Base-by-base conservation (phyloP, 495 filamentous ascomycete species). In the Penicillium arizonense region DNA sequence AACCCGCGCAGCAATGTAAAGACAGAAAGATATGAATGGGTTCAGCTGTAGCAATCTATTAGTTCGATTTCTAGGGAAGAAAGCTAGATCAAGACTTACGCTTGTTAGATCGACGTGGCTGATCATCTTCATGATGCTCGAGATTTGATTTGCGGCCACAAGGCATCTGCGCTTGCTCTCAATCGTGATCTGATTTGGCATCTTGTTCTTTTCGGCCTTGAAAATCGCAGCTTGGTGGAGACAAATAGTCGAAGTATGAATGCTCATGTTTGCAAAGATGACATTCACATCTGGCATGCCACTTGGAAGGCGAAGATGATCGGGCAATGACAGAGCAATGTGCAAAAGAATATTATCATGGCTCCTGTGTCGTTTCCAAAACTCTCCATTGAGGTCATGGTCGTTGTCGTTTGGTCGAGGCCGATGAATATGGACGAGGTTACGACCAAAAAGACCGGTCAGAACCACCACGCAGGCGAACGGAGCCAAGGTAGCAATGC, bases 171-270 rank as follows among this genome's bases (percentile, higher is more conserved):
- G 81, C 63, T 95, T 96, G 63, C 93, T 96, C 62, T 97, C 92
- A 0, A 85, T 83, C 45, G 86, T 85, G 36, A 97, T 87, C 23
- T 83, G 83, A 9, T 82, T 75, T 4, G 92, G 83, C 59, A 97
- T 77, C 47, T 82, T 79, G 67, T 97, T 87, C 69, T 90, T 93
- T 58, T 97, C 92, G 0, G 94, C 90, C 67, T 96, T 97, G 79
- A 91, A 96, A 16, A 97, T 97, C 16, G 94, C 95, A 6, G 95
- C 95, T 67, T 99, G 94, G 65, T 99, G 94, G 6, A 97, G 80
- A 69, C 95, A 97, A 38, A 99, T 97, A 2, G 91, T 94, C 2
- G 91, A 95, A 0, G 94, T 96, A 63, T 97, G 94, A 32, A 97
- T 91, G 61, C 87, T 89, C 89, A 97, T 96, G 55, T 97, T 97